Evolutionary conservation across 1,284 basidiomycete genomes (phyloP).

Genomic region (Agaricales sp.): DNA sequence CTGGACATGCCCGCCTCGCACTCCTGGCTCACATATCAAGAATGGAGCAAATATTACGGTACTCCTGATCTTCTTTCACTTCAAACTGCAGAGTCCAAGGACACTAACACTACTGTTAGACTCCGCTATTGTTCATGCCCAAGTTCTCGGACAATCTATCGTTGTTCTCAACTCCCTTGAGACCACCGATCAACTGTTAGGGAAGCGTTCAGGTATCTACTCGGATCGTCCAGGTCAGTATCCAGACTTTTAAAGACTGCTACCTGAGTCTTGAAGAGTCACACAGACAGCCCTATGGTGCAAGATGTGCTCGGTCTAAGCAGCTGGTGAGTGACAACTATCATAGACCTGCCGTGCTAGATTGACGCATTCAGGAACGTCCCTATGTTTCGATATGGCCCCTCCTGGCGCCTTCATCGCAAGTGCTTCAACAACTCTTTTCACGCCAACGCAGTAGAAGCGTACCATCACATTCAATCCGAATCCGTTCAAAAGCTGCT

Average conservation of each 20-base stretch:
- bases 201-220: neutral
- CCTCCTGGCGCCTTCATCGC: neutral
- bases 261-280: neutral
- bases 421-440: neutral
- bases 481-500: neutral
- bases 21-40: neutral
- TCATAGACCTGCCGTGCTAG: neutral
- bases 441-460: neutral
- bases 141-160: neutral
- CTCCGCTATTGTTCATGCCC: neutral
- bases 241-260: neutral
- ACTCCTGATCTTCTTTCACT: neutral
- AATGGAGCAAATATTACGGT: neutral
- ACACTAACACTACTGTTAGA: neutral
- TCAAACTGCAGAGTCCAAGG: neutral
- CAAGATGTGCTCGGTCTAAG: neutral
- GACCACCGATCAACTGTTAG: neutral
- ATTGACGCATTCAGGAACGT: neutral
- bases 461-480: neutral
- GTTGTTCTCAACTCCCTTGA: neutral
- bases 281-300: neutral
- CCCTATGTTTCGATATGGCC: neutral
- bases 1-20: neutral
- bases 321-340: neutral
- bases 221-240: neutral